A percentile compares a stretch with the other conserved stretches of the same genome.
phyloP scores from a whole-genome alignment of 352 stramenopile genomes.

The Globisporangium camurandrum region DNA sequence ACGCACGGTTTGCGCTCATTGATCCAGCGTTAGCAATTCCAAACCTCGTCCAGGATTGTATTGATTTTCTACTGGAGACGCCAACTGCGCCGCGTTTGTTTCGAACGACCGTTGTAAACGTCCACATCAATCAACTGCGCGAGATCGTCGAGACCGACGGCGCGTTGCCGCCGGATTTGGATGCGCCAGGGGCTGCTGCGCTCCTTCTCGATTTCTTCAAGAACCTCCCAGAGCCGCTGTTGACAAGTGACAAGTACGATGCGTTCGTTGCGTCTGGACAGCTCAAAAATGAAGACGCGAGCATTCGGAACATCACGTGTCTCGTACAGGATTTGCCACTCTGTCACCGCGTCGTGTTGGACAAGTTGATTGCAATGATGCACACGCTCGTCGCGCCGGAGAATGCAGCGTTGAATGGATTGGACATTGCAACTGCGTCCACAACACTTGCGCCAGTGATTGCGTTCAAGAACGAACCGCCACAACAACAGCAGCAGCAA shows the following conservation, averaged over 20 bases:
- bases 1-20: slow-evolving; percentile 73
- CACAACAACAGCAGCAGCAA: too few species aligned
- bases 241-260: slow-evolving; percentile 77
- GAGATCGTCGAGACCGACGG: slow-evolving; percentile 71
- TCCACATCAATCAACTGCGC: slow-evolving; percentile 60
- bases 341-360: slow-evolving; percentile 63
- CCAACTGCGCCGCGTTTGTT: slow-evolving; percentile 66
- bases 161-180: slow-evolving; percentile 44
- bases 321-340: slow-evolving; percentile 70
- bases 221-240: slow-evolving; percentile 61
- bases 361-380: slow-evolving; percentile 62
- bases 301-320: slow-evolving; percentile 70
- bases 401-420: slow-evolving; percentile 50
- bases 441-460: slow-evolving; percentile 67
- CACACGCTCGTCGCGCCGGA: slow-evolving; percentile 55
- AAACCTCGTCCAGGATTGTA: slow-evolving; percentile 73
- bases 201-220: slow-evolving; percentile 77
- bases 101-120: slow-evolving; percentile 66
- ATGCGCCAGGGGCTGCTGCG: slow-evolving; percentile 55
- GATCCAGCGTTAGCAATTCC: slow-evolving; percentile 63
- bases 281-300: slow-evolving; percentile 63
- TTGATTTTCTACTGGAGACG: slow-evolving; percentile 55
- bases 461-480: slow-evolving; percentile 64
- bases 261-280: slow-evolving; percentile 67
- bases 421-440: slow-evolving; percentile 54